Evolutionary conservation across 2,329 filamentous ascomycete species (phyloP).

Genomic region (Elsinoe necatrix): DNA sequence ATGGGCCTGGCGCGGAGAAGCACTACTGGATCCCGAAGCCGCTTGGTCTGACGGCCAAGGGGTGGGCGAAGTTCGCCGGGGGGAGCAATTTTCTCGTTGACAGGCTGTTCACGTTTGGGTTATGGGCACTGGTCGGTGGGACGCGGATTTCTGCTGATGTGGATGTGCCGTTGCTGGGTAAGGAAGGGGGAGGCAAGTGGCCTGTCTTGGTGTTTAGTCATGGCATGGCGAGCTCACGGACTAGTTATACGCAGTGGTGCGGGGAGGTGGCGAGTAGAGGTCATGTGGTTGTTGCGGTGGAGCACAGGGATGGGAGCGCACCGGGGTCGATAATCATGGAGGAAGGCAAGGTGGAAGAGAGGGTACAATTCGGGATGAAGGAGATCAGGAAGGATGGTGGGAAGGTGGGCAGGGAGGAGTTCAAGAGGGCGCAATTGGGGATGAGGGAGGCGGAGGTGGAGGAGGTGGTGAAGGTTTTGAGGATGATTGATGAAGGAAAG

Average conservation of each 20-base stretch:
- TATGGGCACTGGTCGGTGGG: constrained; percentile 36
- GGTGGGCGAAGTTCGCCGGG: constrained; percentile 37
- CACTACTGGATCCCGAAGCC: constrained; percentile 40
- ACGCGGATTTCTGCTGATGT: constrained; percentile 38
- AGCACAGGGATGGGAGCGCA: constrained; percentile 41
- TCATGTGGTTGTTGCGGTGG: constrained; percentile 39
- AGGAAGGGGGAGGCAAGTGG: constrained; percentile 24
- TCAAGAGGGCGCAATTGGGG: constrained; percentile 36
- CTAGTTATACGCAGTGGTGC: constrained; percentile 39
- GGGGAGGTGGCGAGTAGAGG: constrained; percentile 40
- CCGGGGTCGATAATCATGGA: constrained; percentile 36
- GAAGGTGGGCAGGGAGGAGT: constrained; percentile 16
- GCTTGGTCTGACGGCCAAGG: constrained; percentile 35
- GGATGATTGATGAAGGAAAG: constrained; percentile 32
- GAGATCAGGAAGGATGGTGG: constrained; percentile 28
- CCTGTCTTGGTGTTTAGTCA: constrained; percentile 41
- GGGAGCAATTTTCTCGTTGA: constrained; percentile 32
- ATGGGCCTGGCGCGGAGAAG: constrained; percentile 22
- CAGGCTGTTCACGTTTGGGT: constrained; percentile 32
- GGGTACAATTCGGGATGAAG: constrained; percentile 31
- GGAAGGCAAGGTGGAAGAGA: constrained; percentile 27
- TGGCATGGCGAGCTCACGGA: constrained; percentile 39
- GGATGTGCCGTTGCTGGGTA: constrained; percentile 32
- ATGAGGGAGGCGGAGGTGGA: constrained; percentile 40
- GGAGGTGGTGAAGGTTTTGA: constrained; percentile 37